phyloP scores from a whole-genome alignment of 495 filamentous ascomycete species.

The Neurospora sp. region DNA sequence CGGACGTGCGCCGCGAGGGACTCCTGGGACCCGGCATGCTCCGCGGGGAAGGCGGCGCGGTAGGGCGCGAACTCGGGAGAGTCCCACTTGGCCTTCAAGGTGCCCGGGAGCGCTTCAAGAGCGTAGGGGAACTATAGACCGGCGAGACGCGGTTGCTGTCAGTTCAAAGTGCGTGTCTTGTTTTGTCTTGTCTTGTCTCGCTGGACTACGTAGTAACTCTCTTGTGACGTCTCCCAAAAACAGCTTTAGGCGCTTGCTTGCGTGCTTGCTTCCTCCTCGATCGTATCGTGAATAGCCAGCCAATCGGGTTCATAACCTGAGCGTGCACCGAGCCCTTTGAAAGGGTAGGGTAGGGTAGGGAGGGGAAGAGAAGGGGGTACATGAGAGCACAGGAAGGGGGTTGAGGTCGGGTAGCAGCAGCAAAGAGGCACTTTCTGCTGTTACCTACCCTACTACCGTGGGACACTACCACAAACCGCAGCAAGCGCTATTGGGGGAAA shows the following conservation, averaged over 20 bases:
- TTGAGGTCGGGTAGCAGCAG: neutral
- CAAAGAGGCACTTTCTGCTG: neutral
- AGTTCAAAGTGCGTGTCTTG: neutral
- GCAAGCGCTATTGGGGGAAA: neutral
- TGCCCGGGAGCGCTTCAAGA: constrained; percentile 45
- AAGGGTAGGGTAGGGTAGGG: neutral
- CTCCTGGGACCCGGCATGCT: constrained; percentile 37
- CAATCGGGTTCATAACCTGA: neutral
- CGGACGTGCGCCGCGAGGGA: constrained; percentile 47
- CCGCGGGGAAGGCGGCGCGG: constrained; percentile 52
- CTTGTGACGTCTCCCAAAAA: neutral
- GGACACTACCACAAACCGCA: neutral
- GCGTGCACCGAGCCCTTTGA: neutral
- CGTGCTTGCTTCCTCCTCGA: neutral
- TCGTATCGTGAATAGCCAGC: neutral
- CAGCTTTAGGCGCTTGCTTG: neutral
- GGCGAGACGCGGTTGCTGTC: neutral
- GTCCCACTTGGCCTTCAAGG: constrained; percentile 51
- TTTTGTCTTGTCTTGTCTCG: neutral
- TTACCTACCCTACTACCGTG: neutral
- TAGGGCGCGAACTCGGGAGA: constrained; percentile 44
- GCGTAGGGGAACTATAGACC: constrained; percentile 58
- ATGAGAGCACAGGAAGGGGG: neutral
- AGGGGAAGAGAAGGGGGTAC: neutral
- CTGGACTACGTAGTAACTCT: neutral